These are phyloP conservation scores for Ophiostoma himal-ulmi DNA, from an alignment of 2,329 filamentous ascomycete species.

Conservation along the genomic window DNA sequence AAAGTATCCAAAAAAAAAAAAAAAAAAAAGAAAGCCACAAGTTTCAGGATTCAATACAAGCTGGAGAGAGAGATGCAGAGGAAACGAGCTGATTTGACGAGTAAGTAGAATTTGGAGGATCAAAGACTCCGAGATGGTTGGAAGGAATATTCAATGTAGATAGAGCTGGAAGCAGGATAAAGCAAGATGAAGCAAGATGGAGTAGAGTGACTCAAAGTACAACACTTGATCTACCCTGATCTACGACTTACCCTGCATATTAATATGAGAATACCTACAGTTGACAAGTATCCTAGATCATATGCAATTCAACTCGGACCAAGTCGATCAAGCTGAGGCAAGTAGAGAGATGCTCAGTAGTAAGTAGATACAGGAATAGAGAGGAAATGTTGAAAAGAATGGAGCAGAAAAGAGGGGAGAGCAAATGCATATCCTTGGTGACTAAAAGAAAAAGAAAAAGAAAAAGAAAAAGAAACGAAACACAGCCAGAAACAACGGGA, in stretches of 20 bases:
- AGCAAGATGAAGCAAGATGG: neutral
- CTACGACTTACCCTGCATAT: neutral
- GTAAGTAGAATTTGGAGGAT: too few relatives aligned
- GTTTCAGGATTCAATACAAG: neutral
- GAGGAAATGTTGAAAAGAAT: neutral
- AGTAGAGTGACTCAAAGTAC: neutral
- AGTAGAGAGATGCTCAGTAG: neutral
- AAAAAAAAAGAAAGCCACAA: neutral
- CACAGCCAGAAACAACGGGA: neutral
- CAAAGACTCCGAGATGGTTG: neutral
- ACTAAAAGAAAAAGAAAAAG: neutral
- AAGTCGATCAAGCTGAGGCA: neutral
- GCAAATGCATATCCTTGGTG: neutral
- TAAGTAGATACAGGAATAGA: neutral
- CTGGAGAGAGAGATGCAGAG: neutral
- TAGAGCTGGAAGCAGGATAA: neutral
- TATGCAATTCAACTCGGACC: neutral
- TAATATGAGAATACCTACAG: neutral
- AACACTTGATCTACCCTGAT: neutral
- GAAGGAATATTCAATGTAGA: neutral
- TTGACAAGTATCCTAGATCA: neutral
- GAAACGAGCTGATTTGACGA: too few relatives aligned
- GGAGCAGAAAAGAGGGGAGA: neutral
- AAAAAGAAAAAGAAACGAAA: neutral
- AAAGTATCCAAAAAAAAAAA: neutral